Conservation (phyloP, 179 eudicot species). For the Silene vulgaris region DNA sequence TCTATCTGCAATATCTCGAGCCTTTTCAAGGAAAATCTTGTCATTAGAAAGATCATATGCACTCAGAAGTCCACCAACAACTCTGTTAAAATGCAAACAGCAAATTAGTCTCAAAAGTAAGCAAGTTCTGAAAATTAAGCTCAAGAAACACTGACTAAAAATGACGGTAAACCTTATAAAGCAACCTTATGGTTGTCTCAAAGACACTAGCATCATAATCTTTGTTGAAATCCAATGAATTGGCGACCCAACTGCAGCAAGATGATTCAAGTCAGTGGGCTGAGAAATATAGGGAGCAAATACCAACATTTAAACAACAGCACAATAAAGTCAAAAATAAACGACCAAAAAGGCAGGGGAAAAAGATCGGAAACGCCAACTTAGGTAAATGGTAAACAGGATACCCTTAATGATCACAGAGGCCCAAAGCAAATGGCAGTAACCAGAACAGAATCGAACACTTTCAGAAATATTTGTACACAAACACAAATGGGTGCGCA, state of each 20-base stretch:
- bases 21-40: conserved; percentile 86
- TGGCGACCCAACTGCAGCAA: conserved; percentile 84
- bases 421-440: no score
- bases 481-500: no score
- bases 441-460: no score
- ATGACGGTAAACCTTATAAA: conserved; percentile 68
- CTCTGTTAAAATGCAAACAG: conserved; percentile 43
- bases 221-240: conserved; percentile 90
- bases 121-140: conserved; percentile 12
- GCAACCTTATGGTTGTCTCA: conserved; percentile 99
- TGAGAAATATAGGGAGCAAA: background rate
- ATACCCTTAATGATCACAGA: no score
- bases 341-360: no score
- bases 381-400: no score
- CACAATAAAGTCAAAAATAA: no score
- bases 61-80: conserved; percentile 97
- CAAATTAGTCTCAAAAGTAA: conserved; percentile 2
- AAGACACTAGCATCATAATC: conserved; percentile 97
- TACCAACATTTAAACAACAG: no score
- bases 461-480: no score
- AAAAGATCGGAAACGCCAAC: no score
- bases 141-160: conserved; percentile 17
- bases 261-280: conserved; percentile 20
- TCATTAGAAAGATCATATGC: conserved; percentile 94
- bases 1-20: conserved; percentile 92